A percentile compares a stretch with the other conserved stretches of the same genome.
These are phyloP conservation scores for Yarrowia keelungensis DNA, from an alignment of 805 yeast genomes.

Conservation along the genomic window DNA sequence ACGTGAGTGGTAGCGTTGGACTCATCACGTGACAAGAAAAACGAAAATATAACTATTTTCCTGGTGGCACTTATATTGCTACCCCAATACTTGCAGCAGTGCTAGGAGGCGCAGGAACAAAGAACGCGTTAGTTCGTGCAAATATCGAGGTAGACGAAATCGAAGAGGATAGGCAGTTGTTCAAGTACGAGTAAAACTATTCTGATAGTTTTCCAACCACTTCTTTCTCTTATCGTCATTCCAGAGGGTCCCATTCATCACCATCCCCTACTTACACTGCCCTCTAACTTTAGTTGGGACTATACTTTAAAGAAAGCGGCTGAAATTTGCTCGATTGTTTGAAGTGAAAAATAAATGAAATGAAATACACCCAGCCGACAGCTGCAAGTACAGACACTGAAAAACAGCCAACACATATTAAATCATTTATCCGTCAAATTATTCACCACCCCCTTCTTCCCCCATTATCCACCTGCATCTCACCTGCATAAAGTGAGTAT, in stretches of 20 bases:
- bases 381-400: too few relatives aligned
- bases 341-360: background rate
- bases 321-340: slow-evolving; percentile 5
- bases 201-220: too few relatives aligned
- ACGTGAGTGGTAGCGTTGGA: background rate
- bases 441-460: too few relatives aligned
- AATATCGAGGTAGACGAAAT: too few relatives aligned
- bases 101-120: background rate
- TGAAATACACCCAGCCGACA: too few relatives aligned
- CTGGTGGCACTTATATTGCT: background rate
- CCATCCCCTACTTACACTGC: too few relatives aligned
- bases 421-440: too few relatives aligned
- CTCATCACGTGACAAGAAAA: background rate
- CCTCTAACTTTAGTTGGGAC: background rate
- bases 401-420: too few relatives aligned
- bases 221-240: too few relatives aligned
- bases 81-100: background rate
- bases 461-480: background rate
- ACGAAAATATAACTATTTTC: background rate
- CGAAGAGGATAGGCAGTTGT: too few relatives aligned
- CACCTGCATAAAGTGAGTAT: background rate
- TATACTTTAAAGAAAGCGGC: background rate
- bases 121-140: slow-evolving; percentile 5
- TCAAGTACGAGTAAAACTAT: too few relatives aligned
- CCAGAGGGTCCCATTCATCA: too few relatives aligned